Conservation (phyloP, 2,329 filamentous ascomycete species). For the Aspergillus tamarii region DNA sequence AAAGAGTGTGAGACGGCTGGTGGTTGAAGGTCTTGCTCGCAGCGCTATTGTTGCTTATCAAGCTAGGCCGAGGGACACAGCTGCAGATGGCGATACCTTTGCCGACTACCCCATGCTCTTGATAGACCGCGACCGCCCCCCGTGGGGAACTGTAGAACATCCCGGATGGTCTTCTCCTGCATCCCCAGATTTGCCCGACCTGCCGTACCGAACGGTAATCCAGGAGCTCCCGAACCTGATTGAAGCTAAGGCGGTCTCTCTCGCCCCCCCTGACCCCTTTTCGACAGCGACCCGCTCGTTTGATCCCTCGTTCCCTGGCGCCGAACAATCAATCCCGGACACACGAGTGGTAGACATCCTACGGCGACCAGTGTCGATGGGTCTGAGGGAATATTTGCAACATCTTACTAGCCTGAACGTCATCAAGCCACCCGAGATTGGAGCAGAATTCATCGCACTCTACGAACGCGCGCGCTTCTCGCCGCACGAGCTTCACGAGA, state of each 20-base stretch:
- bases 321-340: conserved; percentile 56
- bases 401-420: conserved; percentile 72
- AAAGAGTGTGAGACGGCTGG: conserved; percentile 73
- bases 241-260: conserved; percentile 87
- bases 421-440: conserved; percentile 54
- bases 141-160: conserved; percentile 85
- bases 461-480: conserved; percentile 91
- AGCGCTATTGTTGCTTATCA: conserved; percentile 83
- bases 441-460: conserved; percentile 65
- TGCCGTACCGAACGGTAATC: conserved; percentile 83
- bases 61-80: conserved; percentile 67
- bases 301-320: conserved; percentile 34
- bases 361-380: conserved; percentile 70
- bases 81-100: conserved; percentile 38
- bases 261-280: conserved; percentile 66
- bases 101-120: conserved; percentile 35
- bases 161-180: conserved; percentile 85
- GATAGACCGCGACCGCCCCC: conserved; percentile 52
- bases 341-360: conserved; percentile 71
- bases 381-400: conserved; percentile 75
- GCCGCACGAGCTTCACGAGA: conserved; percentile 66
- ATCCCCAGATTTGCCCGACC: conserved; percentile 71
- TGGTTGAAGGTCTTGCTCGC: conserved; percentile 70
- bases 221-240: conserved; percentile 85
- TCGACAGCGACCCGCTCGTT: conserved; percentile 42